These are phyloP conservation scores for Malus hybrid DNA, from an alignment of 331 rosid genomes.

Conservation along the genomic window DNA sequence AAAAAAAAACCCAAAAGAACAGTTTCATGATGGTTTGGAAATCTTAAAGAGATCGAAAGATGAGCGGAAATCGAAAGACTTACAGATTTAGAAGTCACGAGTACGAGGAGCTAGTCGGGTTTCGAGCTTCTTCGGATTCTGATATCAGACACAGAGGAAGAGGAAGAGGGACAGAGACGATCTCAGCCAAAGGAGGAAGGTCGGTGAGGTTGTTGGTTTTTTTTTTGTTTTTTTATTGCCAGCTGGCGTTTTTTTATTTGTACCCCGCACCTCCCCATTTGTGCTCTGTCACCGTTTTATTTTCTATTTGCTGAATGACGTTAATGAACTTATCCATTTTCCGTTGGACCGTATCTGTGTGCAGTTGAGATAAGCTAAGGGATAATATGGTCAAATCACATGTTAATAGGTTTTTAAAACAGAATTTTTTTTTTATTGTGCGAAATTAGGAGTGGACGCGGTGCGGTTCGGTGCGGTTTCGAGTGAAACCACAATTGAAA, in stretches of 20 bases:
- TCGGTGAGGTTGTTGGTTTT: neutral
- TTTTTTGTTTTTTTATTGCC: neutral
- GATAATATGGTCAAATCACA: neutral
- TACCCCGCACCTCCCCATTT: neutral
- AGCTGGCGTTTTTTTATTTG: neutral
- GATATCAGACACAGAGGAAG: neutral
- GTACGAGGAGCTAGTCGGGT: constrained; percentile 4
- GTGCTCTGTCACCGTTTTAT: neutral
- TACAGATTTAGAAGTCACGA: constrained; percentile 23
- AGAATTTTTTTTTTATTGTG: too few relatives aligned
- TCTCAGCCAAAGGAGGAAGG: neutral
- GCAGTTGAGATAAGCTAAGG: neutral
- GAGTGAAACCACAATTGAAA: too few relatives aligned
- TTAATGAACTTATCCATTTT: neutral
- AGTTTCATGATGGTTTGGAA: neutral
- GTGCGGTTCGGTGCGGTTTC: too few relatives aligned
- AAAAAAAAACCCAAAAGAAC: neutral
- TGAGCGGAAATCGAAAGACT: constrained; percentile 4
- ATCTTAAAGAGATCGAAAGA: neutral
- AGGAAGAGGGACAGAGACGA: neutral
- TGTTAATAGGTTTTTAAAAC: too few relatives aligned
- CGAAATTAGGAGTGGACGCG: too few relatives aligned
- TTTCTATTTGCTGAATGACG: neutral
- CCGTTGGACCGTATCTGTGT: neutral
- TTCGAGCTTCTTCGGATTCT: neutral